Evolutionary conservation across 768 basidiomycete genomes (phyloP), one percentile per base, ranked within the genome.

Genomic region (Myochromella boudieri): DNA sequence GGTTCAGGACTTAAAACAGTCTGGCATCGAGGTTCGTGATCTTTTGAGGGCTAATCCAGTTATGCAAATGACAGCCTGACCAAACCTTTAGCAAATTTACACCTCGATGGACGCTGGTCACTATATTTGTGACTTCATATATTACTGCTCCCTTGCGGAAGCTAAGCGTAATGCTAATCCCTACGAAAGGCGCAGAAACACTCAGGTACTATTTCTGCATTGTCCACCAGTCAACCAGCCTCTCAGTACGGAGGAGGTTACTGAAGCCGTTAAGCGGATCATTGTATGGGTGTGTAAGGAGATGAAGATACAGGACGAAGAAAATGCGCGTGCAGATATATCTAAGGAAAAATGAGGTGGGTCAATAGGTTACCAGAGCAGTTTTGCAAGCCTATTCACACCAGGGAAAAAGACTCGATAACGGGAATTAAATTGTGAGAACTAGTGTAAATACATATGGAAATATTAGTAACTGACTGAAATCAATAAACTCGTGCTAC

Each of bases 101-200:
- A 75, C 82, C 15, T 87, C 86, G 2, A 77, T 83, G 74, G 87
- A 89, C 58, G 82, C 85, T 12, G 87, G 86, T 0, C 84, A 85
- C 60, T 90, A 82, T 61, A 65, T 88, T 9, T 86, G 83, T 60
- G 87, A 89, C 66, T 89, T 84, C 62, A 77, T 84, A 49, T 87
- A 84, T 61, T 90, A 85, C 57, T 84, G 84, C 58, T 87, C 85
- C 8, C 73, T 88, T 21, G 84, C 85, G 4, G 86, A 87, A 60
- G 75, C 79, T 21, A 78, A 75, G 57, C 77, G 82, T 3, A 70
- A 63, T 15, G 67, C 68, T 1, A 74, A 74, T 39, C 66, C 65
- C 3, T 66, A 70, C 34, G 73, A 72, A 44, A 71, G 71, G 46
- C 67, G 67, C 20, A 65, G 69, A 14, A 67, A 67, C 31, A 71